A percentile compares a stretch with the other conserved stretches of the same genome.
Evolutionary conservation across 2,329 filamentous ascomycete genomes (phyloP).

Genomic region (Penicillium sclerotigenum): DNA sequence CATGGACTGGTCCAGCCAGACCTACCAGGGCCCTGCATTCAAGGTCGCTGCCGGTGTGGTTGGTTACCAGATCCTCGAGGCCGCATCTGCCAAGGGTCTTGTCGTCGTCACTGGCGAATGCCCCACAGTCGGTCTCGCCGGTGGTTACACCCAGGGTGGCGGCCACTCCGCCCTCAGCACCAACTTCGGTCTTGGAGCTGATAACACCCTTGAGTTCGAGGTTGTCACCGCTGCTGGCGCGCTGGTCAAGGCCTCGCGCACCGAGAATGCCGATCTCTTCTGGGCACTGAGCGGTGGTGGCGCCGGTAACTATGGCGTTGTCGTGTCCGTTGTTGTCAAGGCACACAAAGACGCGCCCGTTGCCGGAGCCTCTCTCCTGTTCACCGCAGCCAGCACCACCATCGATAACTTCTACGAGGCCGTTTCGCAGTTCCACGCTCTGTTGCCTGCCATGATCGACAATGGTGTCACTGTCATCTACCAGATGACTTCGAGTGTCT

Average conservation of each 20-base stretch:
- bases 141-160: slow-evolving; percentile 60
- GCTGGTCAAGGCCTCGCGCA: slow-evolving; percentile 14
- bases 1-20: slow-evolving; percentile 35
- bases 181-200: slow-evolving; percentile 57
- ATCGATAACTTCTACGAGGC: slow-evolving; percentile 52
- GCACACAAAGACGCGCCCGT: slow-evolving; percentile 47
- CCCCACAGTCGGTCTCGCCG: slow-evolving; percentile 56
- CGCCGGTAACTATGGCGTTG: slow-evolving; percentile 58
- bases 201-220: slow-evolving; percentile 57
- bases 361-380: slow-evolving; percentile 45
- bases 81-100: slow-evolving; percentile 47
- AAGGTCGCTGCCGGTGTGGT: slow-evolving; percentile 55
- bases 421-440: slow-evolving; percentile 49
- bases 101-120: slow-evolving; percentile 55
- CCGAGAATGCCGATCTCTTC: slow-evolving; percentile 18
- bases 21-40: slow-evolving; percentile 52
- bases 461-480: slow-evolving; percentile 51
- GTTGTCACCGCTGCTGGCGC: slow-evolving; percentile 49
- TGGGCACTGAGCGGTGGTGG: slow-evolving; percentile 33
- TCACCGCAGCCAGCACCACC: slow-evolving; percentile 35
- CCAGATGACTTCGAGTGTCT: slow-evolving; percentile 51
- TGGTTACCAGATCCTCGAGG: slow-evolving; percentile 50
- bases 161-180: slow-evolving; percentile 57
- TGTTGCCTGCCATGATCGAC: slow-evolving; percentile 52
- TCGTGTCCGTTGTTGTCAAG: slow-evolving; percentile 55